Base-by-base conservation (phyloP, 2,329 filamentous ascomycete species). In the Sporothrix inflata region DNA sequence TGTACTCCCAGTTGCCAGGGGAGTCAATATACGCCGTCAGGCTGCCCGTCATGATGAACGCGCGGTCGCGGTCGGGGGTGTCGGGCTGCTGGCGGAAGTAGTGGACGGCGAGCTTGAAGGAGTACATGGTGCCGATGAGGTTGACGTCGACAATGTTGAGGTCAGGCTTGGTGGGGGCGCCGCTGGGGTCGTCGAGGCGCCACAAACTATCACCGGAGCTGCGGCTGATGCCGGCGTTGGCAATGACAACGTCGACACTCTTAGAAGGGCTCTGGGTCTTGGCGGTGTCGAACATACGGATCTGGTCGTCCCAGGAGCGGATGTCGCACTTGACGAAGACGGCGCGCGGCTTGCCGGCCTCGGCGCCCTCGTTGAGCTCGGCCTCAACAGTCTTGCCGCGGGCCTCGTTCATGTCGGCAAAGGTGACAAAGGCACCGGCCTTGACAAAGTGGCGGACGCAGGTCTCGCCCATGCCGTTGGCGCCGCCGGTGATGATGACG, bases 1-100 rank as follows among this genome's bases (percentile, higher is more conserved):
- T 69, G 67, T 69, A 69, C 68, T 70, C 68, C 68, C 68, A 70
- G 55, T 70, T 70, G 40, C 68, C 67, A 16, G 68, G 68, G 7
- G 40, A 51, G 55, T 70, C 68, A 30, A 70, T 70, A 40, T 61
- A 61, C 3, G 67, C 40, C 4, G 57, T 57, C 53, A 70, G 34
- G 9, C 24, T 38, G 55, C 68, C 68, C 0, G 68, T 70, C 12
- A 70, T 70, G 24, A 70, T 70, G 27, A 70, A 70, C 24, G 38
- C 57, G 19, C 68, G 68, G 42, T 70, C 68, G 40, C 68, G 68
- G n/a, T 49, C 68, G 9, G 24, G 12, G 0, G 19, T 24, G 1
- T 70, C 68, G 24, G 53, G 51, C 53, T 70, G 68, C 68, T 70
- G 40, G 51, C 68, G 68, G 67, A 70, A 70, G 68, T 70, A 70